Evolutionary conservation across 169 alveolate species (phyloP), one percentile per base, ranked within the genome.

Genomic region (Plasmodium malariae): DNA sequence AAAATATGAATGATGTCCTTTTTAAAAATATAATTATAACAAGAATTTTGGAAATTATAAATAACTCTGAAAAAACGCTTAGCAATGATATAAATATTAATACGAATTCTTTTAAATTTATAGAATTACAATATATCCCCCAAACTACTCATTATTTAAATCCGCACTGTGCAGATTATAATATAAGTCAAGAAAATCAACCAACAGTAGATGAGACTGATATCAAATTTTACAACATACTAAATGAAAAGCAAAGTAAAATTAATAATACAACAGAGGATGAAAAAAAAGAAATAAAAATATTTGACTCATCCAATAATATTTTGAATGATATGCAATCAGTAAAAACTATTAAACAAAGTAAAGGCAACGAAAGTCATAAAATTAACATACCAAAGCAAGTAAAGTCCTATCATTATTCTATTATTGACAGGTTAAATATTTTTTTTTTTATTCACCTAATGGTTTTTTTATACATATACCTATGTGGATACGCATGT

Each of bases 131-230:
- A 5, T 69, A 85, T 57, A 43, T 32, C 17, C 92, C 92, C 2
- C 69, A 85, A 71, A 68, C 92, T 24, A 24, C n/a, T 19, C 92
- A 85, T 69, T 68, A 34, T 55, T 85, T 85, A 85, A 85, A 85
- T 55, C 60, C 92, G 2, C 55, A 85, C n/a, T 85, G 86, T 57
- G 40, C 55, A 12, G 73, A 85, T 30, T 6, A 60, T 36, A 48
- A 40, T 24, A n/a, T 19, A 14, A 17, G 24, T n/a, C 24, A 36
- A 6, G 54, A 48, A 12, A 24, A 85, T 17, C 3, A 28, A 9
- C 7, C 26, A 45, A 24, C 36, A 12, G 11, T 69, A 32, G 92
- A 85, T 24, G 74, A 69, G 57, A 43, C 12, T 55, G 92, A 85
- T 48, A 57, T 85, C 11, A 70, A 70, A 85, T 69, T 69, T 57